Conservation (phyloP, 2,329 filamentous ascomycete genomes). For the Colletotrichum lentis region DNA sequence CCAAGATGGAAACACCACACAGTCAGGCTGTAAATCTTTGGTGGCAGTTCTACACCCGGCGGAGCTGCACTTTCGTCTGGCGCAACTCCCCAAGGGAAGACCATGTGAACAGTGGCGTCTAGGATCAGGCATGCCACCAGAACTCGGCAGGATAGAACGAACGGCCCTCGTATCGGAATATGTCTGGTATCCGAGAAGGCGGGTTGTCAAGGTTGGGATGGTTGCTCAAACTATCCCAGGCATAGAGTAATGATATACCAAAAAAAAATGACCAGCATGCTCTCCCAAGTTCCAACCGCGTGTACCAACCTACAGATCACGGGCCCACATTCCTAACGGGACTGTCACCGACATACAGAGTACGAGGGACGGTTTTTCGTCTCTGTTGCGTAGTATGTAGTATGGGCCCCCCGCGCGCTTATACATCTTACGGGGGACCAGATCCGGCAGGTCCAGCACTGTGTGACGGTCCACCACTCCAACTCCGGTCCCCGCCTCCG, state of each 20-base stretch:
- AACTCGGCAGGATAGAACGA: background rate
- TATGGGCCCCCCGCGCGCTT: background rate
- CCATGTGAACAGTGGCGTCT: too few relatives aligned
- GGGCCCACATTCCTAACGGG: too few relatives aligned
- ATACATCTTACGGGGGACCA: background rate
- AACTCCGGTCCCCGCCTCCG: background rate
- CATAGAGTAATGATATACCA: constrained; percentile 18
- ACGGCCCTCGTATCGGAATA: background rate
- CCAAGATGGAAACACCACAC: background rate
- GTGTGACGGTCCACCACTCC: background rate
- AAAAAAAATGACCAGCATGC: background rate
- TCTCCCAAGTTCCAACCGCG: background rate
- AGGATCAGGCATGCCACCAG: too few relatives aligned
- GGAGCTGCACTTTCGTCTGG: background rate
- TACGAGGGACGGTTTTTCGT: background rate
- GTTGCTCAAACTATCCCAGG: background rate
- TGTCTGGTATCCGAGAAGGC: background rate
- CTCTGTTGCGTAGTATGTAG: background rate
- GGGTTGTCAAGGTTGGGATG: background rate
- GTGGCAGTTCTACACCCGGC: background rate
- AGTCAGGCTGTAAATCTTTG: background rate
- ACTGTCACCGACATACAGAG: background rate
- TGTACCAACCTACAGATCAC: background rate
- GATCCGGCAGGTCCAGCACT: background rate
- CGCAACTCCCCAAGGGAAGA: background rate